These are phyloP conservation scores for Fusarium sp. DNA, from an alignment of 2,329 filamentous ascomycete genomes.

Conservation along the genomic window DNA sequence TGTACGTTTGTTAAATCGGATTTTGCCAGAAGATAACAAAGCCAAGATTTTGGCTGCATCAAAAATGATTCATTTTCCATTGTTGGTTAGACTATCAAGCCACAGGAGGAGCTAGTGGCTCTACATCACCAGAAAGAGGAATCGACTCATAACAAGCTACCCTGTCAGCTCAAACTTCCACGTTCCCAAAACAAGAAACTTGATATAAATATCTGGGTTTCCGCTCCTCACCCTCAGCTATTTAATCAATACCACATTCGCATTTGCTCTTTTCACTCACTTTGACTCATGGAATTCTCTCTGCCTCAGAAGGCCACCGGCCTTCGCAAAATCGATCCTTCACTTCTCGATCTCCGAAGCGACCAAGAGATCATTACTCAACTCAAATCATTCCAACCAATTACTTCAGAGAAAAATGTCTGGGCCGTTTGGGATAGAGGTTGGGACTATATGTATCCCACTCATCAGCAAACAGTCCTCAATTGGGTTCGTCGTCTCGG, in stretches of 20 bases:
- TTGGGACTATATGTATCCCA: conserved; percentile 51
- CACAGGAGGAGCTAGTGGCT: too few relatives aligned
- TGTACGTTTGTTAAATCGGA: background rate
- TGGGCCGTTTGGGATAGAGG: conserved; percentile 61
- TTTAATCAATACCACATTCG: background rate
- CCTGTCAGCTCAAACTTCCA: background rate
- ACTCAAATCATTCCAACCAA: conserved; percentile 46
- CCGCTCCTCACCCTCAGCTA: background rate
- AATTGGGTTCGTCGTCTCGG: conserved; percentile 58
- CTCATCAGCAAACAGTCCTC: conserved; percentile 53
- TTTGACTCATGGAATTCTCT: background rate
- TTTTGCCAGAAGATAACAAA: background rate
- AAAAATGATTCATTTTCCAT: background rate
- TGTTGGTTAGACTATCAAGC: background rate
- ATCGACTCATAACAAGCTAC: background rate
- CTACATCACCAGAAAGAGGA: background rate
- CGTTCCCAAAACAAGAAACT: background rate
- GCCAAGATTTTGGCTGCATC: background rate
- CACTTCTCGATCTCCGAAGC: conserved; percentile 43
- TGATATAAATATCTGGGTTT: background rate
- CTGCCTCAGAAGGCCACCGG: conserved; percentile 8
- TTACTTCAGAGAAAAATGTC: conserved; percentile 57
- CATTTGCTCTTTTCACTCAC: too few relatives aligned
- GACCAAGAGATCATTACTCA: conserved; percentile 49
- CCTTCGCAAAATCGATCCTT: conserved; percentile 12